phyloP scores from a whole-genome alignment of 345 rosid species.

The Kernera saxatilis region DNA sequence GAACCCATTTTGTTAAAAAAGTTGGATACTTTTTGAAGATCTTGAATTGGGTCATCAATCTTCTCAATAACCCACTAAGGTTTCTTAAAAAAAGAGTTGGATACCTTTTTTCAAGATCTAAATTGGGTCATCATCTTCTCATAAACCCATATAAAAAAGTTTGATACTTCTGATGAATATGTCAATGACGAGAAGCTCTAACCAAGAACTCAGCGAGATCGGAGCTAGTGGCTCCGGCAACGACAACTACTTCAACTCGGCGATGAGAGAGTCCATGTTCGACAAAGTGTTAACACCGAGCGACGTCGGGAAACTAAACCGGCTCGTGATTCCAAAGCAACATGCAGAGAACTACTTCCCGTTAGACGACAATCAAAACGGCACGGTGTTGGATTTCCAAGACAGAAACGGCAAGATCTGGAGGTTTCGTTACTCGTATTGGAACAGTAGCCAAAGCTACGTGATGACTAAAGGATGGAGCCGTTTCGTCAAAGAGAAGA shows the following conservation, averaged over 20 bases:
- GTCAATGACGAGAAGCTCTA: constrained; percentile 34
- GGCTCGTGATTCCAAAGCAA: constrained; percentile 74
- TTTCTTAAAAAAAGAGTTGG: not conserved
- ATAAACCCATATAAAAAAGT: not conserved
- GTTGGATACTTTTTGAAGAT: constrained; percentile 8
- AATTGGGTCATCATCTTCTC: constrained; percentile 1
- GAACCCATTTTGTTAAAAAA: not conserved
- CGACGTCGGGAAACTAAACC: constrained; percentile 74
- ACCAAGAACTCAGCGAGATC: constrained; percentile 26
- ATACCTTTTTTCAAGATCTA: constrained; percentile 20
- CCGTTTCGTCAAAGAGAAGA: constrained; percentile 88
- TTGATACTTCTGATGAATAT: constrained; percentile 38
- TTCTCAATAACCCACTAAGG: not conserved
- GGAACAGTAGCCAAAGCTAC: constrained; percentile 95
- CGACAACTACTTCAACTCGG: constrained; percentile 23
- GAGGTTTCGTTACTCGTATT: constrained; percentile 85
- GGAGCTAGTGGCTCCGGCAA: constrained; percentile 14
- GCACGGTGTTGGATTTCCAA: constrained; percentile 68
- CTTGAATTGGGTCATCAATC: not conserved
- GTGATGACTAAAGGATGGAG: constrained; percentile 97
- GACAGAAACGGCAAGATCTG: constrained; percentile 67
- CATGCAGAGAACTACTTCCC: constrained; percentile 82
- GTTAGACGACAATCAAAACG: constrained; percentile 44
- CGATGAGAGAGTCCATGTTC: constrained; percentile 56
- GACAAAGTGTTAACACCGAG: constrained; percentile 79